A percentile compares a stretch with the other conserved stretches of the same genome.
Conservation (phyloP, 1,284 basidiomycete genomes). For the Apiotrichum mycotoxinovorans region DNA sequence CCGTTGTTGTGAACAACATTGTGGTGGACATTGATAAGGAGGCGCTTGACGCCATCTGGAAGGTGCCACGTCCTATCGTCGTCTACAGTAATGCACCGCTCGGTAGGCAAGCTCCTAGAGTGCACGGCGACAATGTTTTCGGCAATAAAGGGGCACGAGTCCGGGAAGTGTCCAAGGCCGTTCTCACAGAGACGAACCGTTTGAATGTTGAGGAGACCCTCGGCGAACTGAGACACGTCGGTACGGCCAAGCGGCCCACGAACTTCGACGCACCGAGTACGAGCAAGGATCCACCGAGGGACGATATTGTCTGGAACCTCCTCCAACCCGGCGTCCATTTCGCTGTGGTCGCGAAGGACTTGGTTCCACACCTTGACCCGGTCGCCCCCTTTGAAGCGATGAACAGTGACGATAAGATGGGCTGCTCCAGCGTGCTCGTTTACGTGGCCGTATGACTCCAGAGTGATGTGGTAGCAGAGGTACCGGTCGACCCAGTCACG, state of each 20-base stretch:
- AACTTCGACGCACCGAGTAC: neutral
- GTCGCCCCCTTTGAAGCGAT: neutral
- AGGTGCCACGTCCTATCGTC: neutral
- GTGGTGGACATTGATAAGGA: conserved; percentile 15
- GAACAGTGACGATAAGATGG: neutral
- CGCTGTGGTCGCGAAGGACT: neutral
- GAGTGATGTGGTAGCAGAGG: conserved; percentile 3
- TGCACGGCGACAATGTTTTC: neutral
- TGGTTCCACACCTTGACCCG: neutral
- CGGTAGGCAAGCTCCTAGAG: too few relatives aligned
- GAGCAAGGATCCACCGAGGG: neutral
- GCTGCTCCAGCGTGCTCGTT: neutral
- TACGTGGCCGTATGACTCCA: neutral
- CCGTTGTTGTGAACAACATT: neutral
- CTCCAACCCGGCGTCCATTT: neutral
- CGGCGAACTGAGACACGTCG: neutral
- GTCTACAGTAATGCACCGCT: neutral
- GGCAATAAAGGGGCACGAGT: neutral
- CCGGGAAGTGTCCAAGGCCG: neutral
- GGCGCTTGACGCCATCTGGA: conserved; percentile 8
- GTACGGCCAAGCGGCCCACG: neutral
- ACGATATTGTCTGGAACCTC: neutral
- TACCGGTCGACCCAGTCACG: conserved; percentile 9
- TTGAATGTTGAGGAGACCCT: neutral
- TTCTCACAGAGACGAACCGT: neutral